Conservation (phyloP, 2,329 filamentous ascomycete species). For the Ceratocystis alfenasii region DNA sequence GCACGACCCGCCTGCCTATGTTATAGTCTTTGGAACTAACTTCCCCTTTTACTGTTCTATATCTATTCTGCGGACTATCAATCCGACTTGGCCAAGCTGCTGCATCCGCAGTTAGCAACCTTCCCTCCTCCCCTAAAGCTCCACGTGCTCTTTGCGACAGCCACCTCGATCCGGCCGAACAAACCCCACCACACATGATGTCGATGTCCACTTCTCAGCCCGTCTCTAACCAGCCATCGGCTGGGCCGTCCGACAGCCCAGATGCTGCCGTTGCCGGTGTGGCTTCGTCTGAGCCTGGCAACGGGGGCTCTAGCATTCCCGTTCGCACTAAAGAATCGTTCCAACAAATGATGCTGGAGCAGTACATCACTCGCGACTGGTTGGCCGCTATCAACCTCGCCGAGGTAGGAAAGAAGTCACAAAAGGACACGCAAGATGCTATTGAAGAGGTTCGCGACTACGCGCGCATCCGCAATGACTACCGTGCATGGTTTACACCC, state of each 20-base stretch:
- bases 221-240: not conserved
- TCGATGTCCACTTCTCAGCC: slow-evolving; percentile 12
- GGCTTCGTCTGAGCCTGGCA: slow-evolving; percentile 26
- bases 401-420: slow-evolving; percentile 41
- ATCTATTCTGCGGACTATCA: not conserved
- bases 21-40: slow-evolving; percentile 23
- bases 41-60: not conserved
- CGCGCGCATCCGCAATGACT: slow-evolving; percentile 44
- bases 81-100: not conserved
- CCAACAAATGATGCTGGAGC: slow-evolving; percentile 42
- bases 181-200: slow-evolving; percentile 12
- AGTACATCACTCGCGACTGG: slow-evolving; percentile 43
- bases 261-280: slow-evolving; percentile 25
- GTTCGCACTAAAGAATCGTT: slow-evolving; percentile 46
- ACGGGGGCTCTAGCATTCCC: slow-evolving; percentile 26
- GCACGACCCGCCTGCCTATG: slow-evolving; percentile 31
- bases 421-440: slow-evolving; percentile 49
- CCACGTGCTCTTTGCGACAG: slow-evolving; percentile 24
- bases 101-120: not conserved
- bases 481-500: slow-evolving; percentile 44
- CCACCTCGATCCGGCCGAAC: slow-evolving; percentile 23
- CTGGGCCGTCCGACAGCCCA: slow-evolving; percentile 1
- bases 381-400: slow-evolving; percentile 42
- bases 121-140: slow-evolving; percentile 8
- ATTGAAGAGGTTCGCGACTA: slow-evolving; percentile 60